Conservation (phyloP, 306 rosid species). For the Purshia tridentata region DNA sequence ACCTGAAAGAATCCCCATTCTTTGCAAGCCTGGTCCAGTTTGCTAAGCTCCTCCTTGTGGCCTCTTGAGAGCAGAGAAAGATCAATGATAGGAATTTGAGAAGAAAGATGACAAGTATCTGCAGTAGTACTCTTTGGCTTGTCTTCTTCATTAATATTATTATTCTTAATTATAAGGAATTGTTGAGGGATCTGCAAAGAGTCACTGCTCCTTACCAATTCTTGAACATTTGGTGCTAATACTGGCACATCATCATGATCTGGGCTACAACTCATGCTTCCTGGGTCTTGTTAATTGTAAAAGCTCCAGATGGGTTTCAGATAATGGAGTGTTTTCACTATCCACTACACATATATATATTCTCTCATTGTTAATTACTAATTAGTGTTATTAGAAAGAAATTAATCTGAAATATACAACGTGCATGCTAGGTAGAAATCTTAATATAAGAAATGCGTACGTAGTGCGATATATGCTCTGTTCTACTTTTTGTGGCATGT, state of each 20-base stretch:
- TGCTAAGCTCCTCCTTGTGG: constrained; percentile 27
- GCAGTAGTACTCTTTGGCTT: constrained; percentile 9
- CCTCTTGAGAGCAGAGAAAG: constrained; percentile 34
- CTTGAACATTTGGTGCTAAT: constrained; percentile 38
- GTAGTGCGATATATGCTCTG: too few relatives aligned
- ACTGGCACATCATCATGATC: constrained; percentile 19
- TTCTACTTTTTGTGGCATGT: too few relatives aligned
- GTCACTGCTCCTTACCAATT: constrained; percentile 32
- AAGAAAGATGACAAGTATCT: constrained; percentile 28
- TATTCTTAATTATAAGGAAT: constrained; percentile 23
- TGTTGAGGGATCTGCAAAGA: constrained; percentile 31
- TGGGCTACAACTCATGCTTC: neutral
- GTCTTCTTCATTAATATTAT: constrained; percentile 24
- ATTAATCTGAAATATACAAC: too few relatives aligned
- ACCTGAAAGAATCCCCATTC: constrained; percentile 52
- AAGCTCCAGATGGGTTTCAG: too few relatives aligned
- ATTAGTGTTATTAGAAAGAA: too few relatives aligned
- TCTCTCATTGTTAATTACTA: too few relatives aligned
- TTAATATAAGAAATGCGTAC: too few relatives aligned
- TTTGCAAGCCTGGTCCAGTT: constrained; percentile 40
- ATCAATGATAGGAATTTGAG: constrained; percentile 34
- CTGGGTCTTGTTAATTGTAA: neutral
- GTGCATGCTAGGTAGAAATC: too few relatives aligned
- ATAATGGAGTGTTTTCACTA: too few relatives aligned
- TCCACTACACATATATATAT: too few relatives aligned